A percentile compares a stretch with the other conserved stretches of the same genome.
Evolutionary conservation across 2,329 filamentous ascomycete species (phyloP).

Genomic region (Fusarium redolens): DNA sequence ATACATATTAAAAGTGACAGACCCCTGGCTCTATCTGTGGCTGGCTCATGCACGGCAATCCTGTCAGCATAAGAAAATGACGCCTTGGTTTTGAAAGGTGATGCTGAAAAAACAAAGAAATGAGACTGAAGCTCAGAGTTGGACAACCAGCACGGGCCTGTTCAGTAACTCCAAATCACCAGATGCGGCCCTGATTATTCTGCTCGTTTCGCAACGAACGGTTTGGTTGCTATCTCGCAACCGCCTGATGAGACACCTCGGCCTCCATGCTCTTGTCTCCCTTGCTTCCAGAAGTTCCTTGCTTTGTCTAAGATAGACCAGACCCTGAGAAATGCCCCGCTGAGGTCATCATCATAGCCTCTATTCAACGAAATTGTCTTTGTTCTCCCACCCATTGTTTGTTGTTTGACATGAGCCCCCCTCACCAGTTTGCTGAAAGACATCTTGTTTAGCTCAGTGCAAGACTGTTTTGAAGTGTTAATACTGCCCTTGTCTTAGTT

Average conservation of each 20-base stretch:
- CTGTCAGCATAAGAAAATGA: conserved; percentile 27
- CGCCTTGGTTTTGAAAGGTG: neutral
- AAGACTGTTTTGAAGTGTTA: neutral
- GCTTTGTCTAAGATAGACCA: conserved; percentile 5
- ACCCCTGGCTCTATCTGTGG: neutral
- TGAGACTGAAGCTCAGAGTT: neutral
- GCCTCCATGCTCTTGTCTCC: conserved; percentile 13
- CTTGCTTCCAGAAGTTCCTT: conserved; percentile 17
- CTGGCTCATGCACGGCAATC: conserved; percentile 22
- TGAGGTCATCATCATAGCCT: conserved; percentile 11
- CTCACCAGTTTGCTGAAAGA: neutral
- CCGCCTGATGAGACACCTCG: conserved; percentile 16
- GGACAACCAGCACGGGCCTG: conserved; percentile 9
- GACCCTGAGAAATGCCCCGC: conserved; percentile 5
- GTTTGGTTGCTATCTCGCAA: conserved; percentile 8
- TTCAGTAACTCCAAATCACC: neutral
- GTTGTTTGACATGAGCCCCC: neutral
- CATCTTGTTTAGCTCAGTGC: conserved; percentile 26
- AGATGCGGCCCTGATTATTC: neutral
- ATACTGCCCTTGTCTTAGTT: conserved; percentile 25
- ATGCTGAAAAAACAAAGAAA: conserved; percentile 2
- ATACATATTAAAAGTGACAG: neutral
- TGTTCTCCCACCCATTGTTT: conserved; percentile 15
- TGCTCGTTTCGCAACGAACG: neutral
- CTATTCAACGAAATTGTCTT: neutral